A percentile compares a stretch with the other conserved stretches of the same genome.
phyloP scores from a whole-genome alignment of 352 stramenopile species.

The Plasmopara muralis region DNA sequence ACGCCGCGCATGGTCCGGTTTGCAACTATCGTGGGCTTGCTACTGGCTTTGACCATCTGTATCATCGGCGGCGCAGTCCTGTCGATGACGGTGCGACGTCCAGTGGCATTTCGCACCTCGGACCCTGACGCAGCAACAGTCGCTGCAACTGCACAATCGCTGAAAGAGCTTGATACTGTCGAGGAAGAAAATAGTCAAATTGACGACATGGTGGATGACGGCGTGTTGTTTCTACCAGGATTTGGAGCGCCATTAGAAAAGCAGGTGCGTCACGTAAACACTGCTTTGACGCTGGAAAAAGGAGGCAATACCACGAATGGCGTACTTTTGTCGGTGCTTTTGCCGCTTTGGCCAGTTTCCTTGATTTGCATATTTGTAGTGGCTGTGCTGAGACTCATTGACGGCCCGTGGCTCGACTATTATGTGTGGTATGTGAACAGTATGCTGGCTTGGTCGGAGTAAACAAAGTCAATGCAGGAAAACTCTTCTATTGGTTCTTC shows the following conservation, averaged over 20 bases:
- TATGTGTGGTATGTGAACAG: constrained; percentile 36
- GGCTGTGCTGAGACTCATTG: constrained; percentile 19
- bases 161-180: not conserved
- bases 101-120: constrained; percentile 6
- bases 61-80: constrained; percentile 17
- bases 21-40: constrained; percentile 17
- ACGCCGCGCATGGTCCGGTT: constrained; percentile 22
- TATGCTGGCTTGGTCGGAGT: constrained; percentile 65
- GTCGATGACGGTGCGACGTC: constrained; percentile 3
- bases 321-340: constrained; percentile 6
- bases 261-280: constrained; percentile 30
- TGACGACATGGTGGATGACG: constrained; percentile 21
- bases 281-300: not conserved
- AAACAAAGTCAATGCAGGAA: constrained; percentile 45
- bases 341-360: constrained; percentile 17
- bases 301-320: constrained; percentile 3
- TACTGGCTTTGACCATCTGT: constrained; percentile 23
- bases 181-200: constrained; percentile 11
- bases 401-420: constrained; percentile 19
- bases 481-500: constrained; percentile 86
- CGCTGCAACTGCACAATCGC: not conserved
- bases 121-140: constrained; percentile 1
- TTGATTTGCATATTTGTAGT: constrained; percentile 20
- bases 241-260: constrained; percentile 64
- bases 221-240: constrained; percentile 53